Percentiles rank a stretch among this genome's conserved stretches.
phyloP scores from a whole-genome alignment of 2,329 filamentous ascomycete species.

The Cordyceps pruinosa region DNA sequence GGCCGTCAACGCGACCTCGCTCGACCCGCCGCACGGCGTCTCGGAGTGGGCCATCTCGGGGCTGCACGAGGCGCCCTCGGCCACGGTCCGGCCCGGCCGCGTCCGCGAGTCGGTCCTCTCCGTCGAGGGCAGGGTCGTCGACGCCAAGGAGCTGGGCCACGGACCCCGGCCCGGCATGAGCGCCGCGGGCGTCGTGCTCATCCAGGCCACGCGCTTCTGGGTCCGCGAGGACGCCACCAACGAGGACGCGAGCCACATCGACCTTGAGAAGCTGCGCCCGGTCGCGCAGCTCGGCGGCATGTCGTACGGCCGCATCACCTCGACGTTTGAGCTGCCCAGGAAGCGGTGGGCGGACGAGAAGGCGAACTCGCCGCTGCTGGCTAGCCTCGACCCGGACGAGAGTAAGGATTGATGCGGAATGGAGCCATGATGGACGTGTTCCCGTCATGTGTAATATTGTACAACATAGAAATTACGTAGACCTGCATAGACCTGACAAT shows the following conservation, averaged over 20 bases:
- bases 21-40: conserved; percentile 66
- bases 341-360: conserved; percentile 20
- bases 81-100: conserved; percentile 20
- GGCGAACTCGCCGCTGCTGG: conserved; percentile 15
- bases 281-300: conserved; percentile 22
- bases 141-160: conserved; percentile 23
- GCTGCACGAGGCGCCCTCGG: conserved; percentile 18
- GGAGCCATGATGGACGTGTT: not conserved
- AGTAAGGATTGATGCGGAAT: not conserved
- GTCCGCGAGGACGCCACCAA: conserved; percentile 22
- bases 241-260: conserved; percentile 18
- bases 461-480: not conserved
- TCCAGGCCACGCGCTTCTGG: conserved; percentile 26
- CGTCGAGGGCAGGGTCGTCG: conserved; percentile 23
- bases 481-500: not conserved
- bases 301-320: conserved; percentile 20
- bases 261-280: conserved; percentile 19
- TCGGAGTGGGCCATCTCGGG: conserved; percentile 72
- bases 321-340: conserved; percentile 22
- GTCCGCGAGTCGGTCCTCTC: conserved; percentile 23
- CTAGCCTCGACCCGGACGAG: conserved; percentile 9
- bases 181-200: conserved; percentile 18
- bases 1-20: conserved; percentile 66
- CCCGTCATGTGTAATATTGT: not conserved
- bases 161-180: conserved; percentile 18